Conservation (phyloP, 345 rosid species). For the Salix caprea region DNA sequence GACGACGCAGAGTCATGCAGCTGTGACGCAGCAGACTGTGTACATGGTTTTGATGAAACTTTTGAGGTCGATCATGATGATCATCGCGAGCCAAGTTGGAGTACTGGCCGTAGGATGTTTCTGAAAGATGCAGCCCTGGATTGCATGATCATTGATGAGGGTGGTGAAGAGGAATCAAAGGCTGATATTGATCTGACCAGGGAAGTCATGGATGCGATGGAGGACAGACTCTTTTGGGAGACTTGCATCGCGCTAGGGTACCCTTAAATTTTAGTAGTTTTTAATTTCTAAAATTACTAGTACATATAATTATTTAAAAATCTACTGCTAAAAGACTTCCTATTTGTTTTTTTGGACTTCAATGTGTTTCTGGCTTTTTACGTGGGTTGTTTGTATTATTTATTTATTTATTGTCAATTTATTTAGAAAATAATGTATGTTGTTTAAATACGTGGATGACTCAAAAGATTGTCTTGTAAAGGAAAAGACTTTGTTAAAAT, state of each 20-base stretch:
- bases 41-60: neutral
- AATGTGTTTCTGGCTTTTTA: no score
- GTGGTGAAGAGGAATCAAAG: conserved; percentile 27
- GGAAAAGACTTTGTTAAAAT: no score
- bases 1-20: conserved; percentile 60
- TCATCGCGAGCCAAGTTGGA: conserved; percentile 4
- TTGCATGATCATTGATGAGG: conserved; percentile 12
- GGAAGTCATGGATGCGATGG: conserved; percentile 45
- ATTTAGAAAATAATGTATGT: no score
- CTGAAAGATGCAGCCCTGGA: conserved; percentile 8
- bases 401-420: no score
- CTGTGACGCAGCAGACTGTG: conserved; percentile 20
- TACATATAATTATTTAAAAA: no score
- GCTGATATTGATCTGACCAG: conserved; percentile 16
- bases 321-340: no score
- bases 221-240: conserved; percentile 60
- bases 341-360: no score
- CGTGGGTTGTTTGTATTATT: no score
- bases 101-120: conserved; percentile 18
- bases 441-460: no score
- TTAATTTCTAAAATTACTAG: neutral
- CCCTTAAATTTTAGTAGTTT: conserved; percentile 24
- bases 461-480: no score
- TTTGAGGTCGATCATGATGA: conserved; percentile 13
- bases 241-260: conserved; percentile 59